Evolutionary conservation across 164 flowering plant species (phyloP).

Genomic region (Litsea cubeba): DNA sequence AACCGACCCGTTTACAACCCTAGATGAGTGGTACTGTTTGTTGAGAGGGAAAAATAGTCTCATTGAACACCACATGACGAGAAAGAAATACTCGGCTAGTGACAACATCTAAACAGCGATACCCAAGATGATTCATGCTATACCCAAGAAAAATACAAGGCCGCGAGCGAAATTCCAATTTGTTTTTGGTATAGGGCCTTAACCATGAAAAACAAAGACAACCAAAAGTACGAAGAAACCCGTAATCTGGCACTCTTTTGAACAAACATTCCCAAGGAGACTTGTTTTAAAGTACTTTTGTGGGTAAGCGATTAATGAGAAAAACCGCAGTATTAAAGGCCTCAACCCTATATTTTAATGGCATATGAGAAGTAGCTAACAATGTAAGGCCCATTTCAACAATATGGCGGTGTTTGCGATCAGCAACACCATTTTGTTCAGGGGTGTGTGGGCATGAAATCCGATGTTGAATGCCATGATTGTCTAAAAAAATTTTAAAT

Average conservation of each 20-base stretch:
- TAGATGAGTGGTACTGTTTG: too few species aligned
- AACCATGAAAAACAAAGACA: not conserved
- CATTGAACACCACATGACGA: too few species aligned
- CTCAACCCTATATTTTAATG: not conserved
- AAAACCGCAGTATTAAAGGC: not conserved
- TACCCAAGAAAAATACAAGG: constrained; percentile 1
- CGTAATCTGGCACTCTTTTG: not conserved
- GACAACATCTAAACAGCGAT: not conserved
- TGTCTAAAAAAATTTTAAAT: not conserved
- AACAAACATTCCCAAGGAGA: constrained; percentile 4
- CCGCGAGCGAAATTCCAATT: not conserved
- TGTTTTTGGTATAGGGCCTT: not conserved
- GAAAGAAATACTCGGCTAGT: not conserved
- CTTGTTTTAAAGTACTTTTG: not conserved
- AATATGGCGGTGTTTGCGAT: too few species aligned
- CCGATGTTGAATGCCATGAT: not conserved
- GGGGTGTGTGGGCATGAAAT: not conserved
- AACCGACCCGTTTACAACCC: too few species aligned
- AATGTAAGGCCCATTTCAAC: too few species aligned
- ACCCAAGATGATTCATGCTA: not conserved
- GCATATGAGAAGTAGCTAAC: not conserved
- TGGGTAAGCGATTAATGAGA: constrained; percentile 4
- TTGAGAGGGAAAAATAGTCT: too few species aligned
- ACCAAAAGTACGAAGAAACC: not conserved
- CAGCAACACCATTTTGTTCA: too few species aligned